Base-by-base conservation (phyloP, 768 basidiomycete species). In the Daedaleopsis nitida region DNA sequence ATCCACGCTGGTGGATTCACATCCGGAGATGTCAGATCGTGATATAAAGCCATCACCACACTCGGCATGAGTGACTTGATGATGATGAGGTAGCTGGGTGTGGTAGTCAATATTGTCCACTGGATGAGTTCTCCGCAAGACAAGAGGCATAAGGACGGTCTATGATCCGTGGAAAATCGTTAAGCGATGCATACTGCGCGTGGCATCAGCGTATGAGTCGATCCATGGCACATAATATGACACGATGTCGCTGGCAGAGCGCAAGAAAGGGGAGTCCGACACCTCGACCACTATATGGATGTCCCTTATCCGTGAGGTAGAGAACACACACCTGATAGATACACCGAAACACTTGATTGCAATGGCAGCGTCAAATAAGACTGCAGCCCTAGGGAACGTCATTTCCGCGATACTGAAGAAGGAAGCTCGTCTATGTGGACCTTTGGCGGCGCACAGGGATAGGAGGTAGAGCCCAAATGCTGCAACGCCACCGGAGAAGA, bases 261-360 rank as follows among this genome's bases (percentile, higher is more conserved):
- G 27, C 27, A 32, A 32, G 27, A 7, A 7, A 32, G 7, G 7
- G 27, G 3, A 7, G 27, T 3, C 3, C 27, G 27, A 32, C 27
- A 32, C 3, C 27, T 7, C 27, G 27, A 32, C 27, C 27, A 32
- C 27, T 3, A 32, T 32, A 32, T 32, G 27, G 27, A 32, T 32
- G 27, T 32, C 27, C 7, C 27, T 32, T 32, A 3, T 32, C 27
- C 39, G 39, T 13, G 39, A 3, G 39, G 39, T 42, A 13, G 3
- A 5, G 39, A 42, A 39, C 55, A 67, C 83, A 49, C 75, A 94
- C 84, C 93, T 94, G 67, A 96, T 88, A 37, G 92, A 94, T 3
- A 98, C 96, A 19, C 96, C 96, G 71, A 97, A 97, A 73, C 96
- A 98, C 72, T 98, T 98, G 72, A 87, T 89, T 11, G 94, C 94